phyloP scores from a whole-genome alignment of 2,329 filamentous ascomycete genomes.

The Calonectria naviculata region DNA sequence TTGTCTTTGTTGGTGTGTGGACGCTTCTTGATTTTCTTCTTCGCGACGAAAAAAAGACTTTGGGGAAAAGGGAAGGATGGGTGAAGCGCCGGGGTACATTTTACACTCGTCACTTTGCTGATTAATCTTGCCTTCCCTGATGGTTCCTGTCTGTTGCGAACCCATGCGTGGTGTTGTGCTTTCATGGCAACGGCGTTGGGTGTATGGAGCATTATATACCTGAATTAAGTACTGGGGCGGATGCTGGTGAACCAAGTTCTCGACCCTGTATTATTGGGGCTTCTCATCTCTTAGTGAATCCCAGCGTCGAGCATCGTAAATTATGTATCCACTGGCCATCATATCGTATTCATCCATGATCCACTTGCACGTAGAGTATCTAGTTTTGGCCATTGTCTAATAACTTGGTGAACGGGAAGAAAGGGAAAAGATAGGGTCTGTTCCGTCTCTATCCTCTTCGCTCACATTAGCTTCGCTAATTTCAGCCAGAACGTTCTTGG shows the following conservation, averaged over 20 bases:
- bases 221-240: constrained; percentile 36
- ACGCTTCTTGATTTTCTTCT: constrained; percentile 29
- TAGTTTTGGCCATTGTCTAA: too few species aligned
- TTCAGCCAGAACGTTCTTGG: too few species aligned
- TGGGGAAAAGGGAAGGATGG: constrained; percentile 23
- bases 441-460: too few species aligned
- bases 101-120: constrained; percentile 32
- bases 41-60: constrained; percentile 17
- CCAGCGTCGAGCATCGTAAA: neutral
- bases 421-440: too few species aligned
- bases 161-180: constrained; percentile 38
- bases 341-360: too few species aligned
- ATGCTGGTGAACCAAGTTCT: constrained; percentile 28
- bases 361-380: too few species aligned
- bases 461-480: too few species aligned
- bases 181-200: constrained; percentile 50
- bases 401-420: too few species aligned
- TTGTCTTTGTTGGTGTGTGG: constrained; percentile 31
- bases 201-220: constrained; percentile 46
- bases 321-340: too few species aligned
- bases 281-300: neutral
- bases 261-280: neutral
- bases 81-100: constrained; percentile 27
- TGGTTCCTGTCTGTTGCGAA: constrained; percentile 30
- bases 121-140: constrained; percentile 37